phyloP scores from a whole-genome alignment of 805 yeast species.

The Hanseniaspora meyeri region DNA sequence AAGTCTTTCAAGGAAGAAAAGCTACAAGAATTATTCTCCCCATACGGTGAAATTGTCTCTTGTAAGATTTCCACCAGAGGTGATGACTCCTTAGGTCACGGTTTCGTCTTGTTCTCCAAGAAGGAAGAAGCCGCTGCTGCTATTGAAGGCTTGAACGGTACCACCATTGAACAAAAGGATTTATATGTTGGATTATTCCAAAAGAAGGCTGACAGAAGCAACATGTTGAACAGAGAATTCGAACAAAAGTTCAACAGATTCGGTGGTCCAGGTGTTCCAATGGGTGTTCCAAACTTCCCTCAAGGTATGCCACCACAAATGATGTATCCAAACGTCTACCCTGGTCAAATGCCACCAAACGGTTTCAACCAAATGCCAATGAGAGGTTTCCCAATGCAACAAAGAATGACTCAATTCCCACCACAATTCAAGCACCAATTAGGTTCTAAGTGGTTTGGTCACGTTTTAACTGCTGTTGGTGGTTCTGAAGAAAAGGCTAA shows the following conservation, averaged over 20 bases:
- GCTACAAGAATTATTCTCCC: slow-evolving; percentile 81
- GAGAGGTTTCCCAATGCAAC: slow-evolving; percentile 65
- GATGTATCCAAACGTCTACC: slow-evolving; percentile 56
- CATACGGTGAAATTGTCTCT: slow-evolving; percentile 88
- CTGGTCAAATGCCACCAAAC: slow-evolving; percentile 20
- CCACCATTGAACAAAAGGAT: slow-evolving; percentile 89
- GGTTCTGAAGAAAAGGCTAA: slow-evolving; percentile 86
- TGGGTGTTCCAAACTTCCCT: slow-evolving; percentile 39
- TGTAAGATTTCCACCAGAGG: slow-evolving; percentile 94
- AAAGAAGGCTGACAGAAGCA: slow-evolving; percentile 94
- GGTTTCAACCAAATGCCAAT: slow-evolving; percentile 35
- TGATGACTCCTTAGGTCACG: slow-evolving; percentile 95
- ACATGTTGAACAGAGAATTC: slow-evolving; percentile 93
- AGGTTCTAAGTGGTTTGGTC: slow-evolving; percentile 95
- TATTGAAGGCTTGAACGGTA: slow-evolving; percentile 95
- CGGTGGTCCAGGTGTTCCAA: slow-evolving; percentile 46
- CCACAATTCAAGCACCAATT: slow-evolving; percentile 36
- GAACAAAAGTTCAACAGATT: slow-evolving; percentile 81
- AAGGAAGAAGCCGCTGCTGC: slow-evolving; percentile 99
- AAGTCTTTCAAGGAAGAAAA: slow-evolving; percentile 84
- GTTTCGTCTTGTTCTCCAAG: slow-evolving; percentile 92
- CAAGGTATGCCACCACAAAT: slow-evolving; percentile 32
- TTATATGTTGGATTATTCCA: slow-evolving; percentile 97
- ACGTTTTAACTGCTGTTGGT: slow-evolving; percentile 73
- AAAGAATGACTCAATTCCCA: slow-evolving; percentile 32